Evolutionary conservation across 139 green algal species (phyloP).

Genomic region (Chlorella sorokiniana): DNA sequence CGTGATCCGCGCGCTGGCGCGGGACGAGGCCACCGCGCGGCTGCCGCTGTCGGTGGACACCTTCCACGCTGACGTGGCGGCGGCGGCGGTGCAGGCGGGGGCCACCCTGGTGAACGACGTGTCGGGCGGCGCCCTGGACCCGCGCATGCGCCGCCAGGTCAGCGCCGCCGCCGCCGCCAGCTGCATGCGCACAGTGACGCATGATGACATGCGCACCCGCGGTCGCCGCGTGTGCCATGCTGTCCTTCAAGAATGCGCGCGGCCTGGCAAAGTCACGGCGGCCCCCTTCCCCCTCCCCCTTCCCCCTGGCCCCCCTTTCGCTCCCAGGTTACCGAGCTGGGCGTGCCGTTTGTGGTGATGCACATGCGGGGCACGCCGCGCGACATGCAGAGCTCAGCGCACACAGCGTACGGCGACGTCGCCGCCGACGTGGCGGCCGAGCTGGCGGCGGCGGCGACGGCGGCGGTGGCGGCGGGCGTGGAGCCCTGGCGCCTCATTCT

Average conservation of each 20-base stretch:
- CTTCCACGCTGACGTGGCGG: conserved; percentile 84
- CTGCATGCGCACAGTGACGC: neutral
- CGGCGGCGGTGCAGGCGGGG: conserved; percentile 72
- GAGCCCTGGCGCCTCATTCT: conserved; percentile 86
- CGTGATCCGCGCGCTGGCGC: conserved; percentile 63
- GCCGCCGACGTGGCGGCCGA: conserved; percentile 70
- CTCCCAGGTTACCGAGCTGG: conserved; percentile 71
- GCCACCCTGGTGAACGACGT: conserved; percentile 98
- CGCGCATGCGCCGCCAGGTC: conserved; percentile 72
- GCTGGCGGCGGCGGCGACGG: conserved; percentile 53
- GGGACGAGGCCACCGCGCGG: conserved; percentile 36
- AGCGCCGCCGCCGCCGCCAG: no score
- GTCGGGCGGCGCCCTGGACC: conserved; percentile 81
- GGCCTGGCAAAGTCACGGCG: neutral
- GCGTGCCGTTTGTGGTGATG: conserved; percentile 94
- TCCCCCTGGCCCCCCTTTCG: neutral
- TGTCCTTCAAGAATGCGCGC: no score
- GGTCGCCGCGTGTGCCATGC: no score
- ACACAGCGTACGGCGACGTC: conserved; percentile 71
- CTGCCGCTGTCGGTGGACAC: conserved; percentile 91
- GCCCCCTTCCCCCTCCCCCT: neutral
- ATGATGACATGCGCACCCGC: neutral
- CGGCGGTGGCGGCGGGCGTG: conserved; percentile 76
- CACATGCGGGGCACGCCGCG: conserved; percentile 90
- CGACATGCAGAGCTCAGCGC: conserved; percentile 73